phyloP scores from a whole-genome alignment of 2,329 filamentous ascomycete genomes.

The Gnomoniopsis sp. region DNA sequence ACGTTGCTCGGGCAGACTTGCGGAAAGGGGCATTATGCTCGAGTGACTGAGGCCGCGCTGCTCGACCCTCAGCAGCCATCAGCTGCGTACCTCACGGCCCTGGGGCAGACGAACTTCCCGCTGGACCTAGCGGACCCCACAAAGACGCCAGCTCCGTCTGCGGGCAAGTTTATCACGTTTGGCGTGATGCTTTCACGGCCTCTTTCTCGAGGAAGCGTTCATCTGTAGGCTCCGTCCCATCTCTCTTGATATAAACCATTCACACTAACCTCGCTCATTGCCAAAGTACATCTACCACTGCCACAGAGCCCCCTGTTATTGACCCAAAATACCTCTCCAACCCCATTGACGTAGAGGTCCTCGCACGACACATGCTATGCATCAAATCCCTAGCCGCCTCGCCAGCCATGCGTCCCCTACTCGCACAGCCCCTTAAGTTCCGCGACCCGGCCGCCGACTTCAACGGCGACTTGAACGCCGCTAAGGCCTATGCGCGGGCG shows the following conservation, averaged over 20 bases:
- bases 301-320: conserved; percentile 38
- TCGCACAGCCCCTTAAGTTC: conserved; percentile 1
- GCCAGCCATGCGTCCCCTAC: conserved; percentile 26
- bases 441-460: conserved; percentile 24
- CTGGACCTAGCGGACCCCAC: conserved; percentile 20
- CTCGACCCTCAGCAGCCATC: conserved; percentile 2
- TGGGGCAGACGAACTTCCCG: conserved; percentile 22
- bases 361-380: conserved; percentile 39
- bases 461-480: background rate
- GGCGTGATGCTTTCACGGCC: conserved; percentile 55
- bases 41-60: background rate
- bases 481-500: background rate
- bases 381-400: conserved; percentile 35
- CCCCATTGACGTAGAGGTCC: conserved; percentile 41
- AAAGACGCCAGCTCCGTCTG: conserved; percentile 24
- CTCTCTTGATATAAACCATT: conserved; percentile 18
- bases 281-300: conserved; percentile 22
- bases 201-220: conserved; percentile 52
- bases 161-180: conserved; percentile 46
- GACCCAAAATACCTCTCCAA: conserved; percentile 51
- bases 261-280: conserved; percentile 18
- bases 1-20: background rate
- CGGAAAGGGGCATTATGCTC: background rate
- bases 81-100: conserved; percentile 17
- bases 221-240: conserved; percentile 45